Evolutionary conservation across 352 stramenopile genomes (phyloP).

Genomic region (Phytophthora cactorum): DNA sequence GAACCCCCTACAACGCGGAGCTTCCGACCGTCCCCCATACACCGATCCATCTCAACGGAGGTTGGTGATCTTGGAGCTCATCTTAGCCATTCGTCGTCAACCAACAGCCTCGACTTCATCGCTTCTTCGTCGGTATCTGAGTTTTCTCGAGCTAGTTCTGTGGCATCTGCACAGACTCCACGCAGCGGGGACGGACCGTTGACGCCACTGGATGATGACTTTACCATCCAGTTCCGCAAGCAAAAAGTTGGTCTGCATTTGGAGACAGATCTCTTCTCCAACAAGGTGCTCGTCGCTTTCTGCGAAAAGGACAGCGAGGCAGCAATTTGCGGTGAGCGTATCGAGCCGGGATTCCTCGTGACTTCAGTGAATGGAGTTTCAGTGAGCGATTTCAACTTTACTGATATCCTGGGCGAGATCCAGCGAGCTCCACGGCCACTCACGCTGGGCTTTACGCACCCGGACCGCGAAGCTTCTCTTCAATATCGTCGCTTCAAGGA

Average conservation of each 20-base stretch:
- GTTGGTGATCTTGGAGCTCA: slow-evolving; percentile 6
- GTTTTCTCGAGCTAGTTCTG: slow-evolving; percentile 22
- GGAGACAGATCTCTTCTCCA: slow-evolving; percentile 67
- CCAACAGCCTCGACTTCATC: slow-evolving; percentile 18
- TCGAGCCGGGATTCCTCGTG: slow-evolving; percentile 63
- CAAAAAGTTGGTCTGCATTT: slow-evolving; percentile 71
- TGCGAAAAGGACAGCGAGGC: slow-evolving; percentile 76
- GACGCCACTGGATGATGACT: slow-evolving; percentile 48
- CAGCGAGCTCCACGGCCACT: slow-evolving; percentile 54
- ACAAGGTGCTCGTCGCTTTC: slow-evolving; percentile 61
- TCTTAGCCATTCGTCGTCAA: slow-evolving; percentile 19
- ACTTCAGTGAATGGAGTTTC: slow-evolving; percentile 68
- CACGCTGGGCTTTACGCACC: slow-evolving; percentile 61
- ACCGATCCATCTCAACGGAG: slow-evolving; percentile 23
- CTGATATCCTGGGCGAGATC: slow-evolving; percentile 58
- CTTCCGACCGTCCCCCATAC: slow-evolving; percentile 10
- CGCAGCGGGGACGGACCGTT: slow-evolving; percentile 7
- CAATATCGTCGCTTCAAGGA: slow-evolving; percentile 53
- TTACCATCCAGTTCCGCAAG: slow-evolving; percentile 64
- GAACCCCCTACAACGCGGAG: slow-evolving; percentile 20
- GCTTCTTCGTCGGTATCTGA: slow-evolving; percentile 10
- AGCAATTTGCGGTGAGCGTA: slow-evolving; percentile 37
- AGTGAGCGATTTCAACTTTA: slow-evolving; percentile 50
- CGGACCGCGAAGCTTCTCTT: slow-evolving; percentile 33
- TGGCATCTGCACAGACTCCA: slow-evolving; percentile 6